phyloP scores from a whole-genome alignment of 139 green algal genomes.

The Tetraselmis striata region DNA sequence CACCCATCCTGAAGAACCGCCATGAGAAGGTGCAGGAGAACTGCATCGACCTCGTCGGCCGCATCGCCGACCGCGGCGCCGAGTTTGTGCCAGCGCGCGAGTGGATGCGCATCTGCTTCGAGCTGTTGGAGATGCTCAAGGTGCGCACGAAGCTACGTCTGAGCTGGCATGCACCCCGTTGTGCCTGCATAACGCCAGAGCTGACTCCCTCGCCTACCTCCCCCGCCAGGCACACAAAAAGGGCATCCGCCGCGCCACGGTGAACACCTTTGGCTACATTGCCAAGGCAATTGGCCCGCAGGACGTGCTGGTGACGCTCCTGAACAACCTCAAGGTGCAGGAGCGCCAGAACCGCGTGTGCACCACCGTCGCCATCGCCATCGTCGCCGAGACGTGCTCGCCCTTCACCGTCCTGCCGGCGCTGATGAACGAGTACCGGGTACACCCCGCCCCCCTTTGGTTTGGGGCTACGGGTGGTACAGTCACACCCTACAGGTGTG shows the following conservation, averaged over 20 bases:
- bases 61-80: constrained; percentile 91
- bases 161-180: no score
- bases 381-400: constrained; percentile 96
- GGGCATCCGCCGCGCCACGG: constrained; percentile 87
- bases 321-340: constrained; percentile 99
- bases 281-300: constrained; percentile 95
- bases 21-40: constrained; percentile 92
- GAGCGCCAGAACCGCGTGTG: constrained; percentile 98
- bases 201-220: no score
- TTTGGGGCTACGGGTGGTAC: no score
- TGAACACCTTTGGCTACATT: constrained; percentile 99
- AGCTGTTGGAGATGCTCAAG: constrained; percentile 98
- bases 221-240: constrained; percentile 91
- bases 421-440: constrained; percentile 98
- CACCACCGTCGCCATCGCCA: constrained; percentile 98
- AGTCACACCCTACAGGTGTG: no score
- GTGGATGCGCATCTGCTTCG: constrained; percentile 99
- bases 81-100: constrained; percentile 96
- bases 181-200: no score
- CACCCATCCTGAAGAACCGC: constrained; percentile 97
- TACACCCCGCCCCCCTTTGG: constrained; percentile 2
- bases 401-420: constrained; percentile 99
- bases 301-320: constrained; percentile 96
- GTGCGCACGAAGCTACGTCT: no score
- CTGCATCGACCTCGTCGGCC: constrained; percentile 95